Conservation (phyloP, 2,329 filamentous ascomycete species). For the Leptographium flavum region DNA sequence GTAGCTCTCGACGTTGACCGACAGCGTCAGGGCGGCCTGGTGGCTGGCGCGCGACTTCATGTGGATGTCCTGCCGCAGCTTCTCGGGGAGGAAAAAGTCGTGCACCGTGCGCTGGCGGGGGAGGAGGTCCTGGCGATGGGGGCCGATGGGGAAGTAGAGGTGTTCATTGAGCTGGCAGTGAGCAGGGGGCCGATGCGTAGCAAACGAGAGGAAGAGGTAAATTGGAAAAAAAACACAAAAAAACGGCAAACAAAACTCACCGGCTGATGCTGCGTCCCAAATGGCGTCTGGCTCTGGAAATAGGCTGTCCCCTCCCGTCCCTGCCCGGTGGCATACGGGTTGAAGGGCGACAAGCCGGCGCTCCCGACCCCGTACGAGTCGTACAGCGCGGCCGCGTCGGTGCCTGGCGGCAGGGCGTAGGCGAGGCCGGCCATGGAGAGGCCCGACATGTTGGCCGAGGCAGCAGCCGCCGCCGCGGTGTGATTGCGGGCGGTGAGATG, state of each 20-base stretch:
- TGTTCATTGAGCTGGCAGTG: constrained; percentile 66
- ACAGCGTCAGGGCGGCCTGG: constrained; percentile 62
- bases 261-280: constrained; percentile 42
- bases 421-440: constrained; percentile 13
- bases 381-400: constrained; percentile 6
- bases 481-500: not conserved
- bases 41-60: constrained; percentile 75
- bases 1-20: constrained; percentile 57
- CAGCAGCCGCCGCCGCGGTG: not conserved
- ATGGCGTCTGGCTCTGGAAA: constrained; percentile 45
- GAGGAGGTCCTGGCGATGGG: constrained; percentile 66
- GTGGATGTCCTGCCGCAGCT: constrained; percentile 74
- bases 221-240: not conserved
- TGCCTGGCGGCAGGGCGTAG: constrained; percentile 2
- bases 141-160: constrained; percentile 75
- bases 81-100: constrained; percentile 84
- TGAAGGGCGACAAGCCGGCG: constrained; percentile 28
- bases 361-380: constrained; percentile 4
- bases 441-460: not conserved
- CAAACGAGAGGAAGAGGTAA: not conserved
- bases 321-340: constrained; percentile 61
- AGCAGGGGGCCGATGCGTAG: not conserved
- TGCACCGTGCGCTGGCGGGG: constrained; percentile 77
- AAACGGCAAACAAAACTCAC: constrained; percentile 25
- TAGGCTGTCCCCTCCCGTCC: constrained; percentile 49